Percentiles rank a stretch among this genome's conserved stretches.
Conservation (phyloP, 2,329 filamentous ascomycete species). For the Fusarium pseudocircinatum region DNA sequence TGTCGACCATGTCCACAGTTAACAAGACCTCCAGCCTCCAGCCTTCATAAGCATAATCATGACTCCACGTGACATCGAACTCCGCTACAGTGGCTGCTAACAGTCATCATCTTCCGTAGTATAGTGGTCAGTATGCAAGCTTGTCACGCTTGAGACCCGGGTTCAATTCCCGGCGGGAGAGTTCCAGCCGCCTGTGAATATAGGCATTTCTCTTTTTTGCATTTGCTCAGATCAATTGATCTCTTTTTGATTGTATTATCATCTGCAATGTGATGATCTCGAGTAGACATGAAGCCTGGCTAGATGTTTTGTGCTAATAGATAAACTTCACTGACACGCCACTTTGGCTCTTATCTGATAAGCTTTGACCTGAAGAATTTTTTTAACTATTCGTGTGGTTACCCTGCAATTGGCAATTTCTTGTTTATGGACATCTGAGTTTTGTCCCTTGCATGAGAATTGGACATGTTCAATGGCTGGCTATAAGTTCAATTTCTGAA, state of each 20-base stretch:
- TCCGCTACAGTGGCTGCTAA: constrained; percentile 18
- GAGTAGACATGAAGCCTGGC: fast-evolving
- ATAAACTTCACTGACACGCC: fast-evolving
- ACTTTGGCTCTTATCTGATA: neutral
- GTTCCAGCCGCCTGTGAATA: constrained; percentile 14
- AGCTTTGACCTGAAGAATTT: neutral
- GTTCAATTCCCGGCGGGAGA: constrained; percentile 29
- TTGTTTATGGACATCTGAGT: neutral
- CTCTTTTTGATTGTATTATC: fast-evolving
- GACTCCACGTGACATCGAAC: neutral
- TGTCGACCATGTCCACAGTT: neutral
- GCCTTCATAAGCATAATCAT: neutral
- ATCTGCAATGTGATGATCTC: no score
- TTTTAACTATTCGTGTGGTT: neutral
- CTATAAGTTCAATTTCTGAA: neutral
- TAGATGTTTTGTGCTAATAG: neutral
- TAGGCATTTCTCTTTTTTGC: neutral
- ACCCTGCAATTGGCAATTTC: neutral
- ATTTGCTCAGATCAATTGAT: fast-evolving
- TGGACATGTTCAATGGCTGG: fast-evolving
- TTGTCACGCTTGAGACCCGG: constrained; percentile 29
- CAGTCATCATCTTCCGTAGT: constrained; percentile 30
- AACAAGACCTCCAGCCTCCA: fast-evolving
- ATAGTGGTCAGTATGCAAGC: constrained; percentile 31
- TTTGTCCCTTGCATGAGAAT: neutral